Evolutionary conservation across 306 rosid species (phyloP).

Genomic region (Acacia melanoxylon): DNA sequence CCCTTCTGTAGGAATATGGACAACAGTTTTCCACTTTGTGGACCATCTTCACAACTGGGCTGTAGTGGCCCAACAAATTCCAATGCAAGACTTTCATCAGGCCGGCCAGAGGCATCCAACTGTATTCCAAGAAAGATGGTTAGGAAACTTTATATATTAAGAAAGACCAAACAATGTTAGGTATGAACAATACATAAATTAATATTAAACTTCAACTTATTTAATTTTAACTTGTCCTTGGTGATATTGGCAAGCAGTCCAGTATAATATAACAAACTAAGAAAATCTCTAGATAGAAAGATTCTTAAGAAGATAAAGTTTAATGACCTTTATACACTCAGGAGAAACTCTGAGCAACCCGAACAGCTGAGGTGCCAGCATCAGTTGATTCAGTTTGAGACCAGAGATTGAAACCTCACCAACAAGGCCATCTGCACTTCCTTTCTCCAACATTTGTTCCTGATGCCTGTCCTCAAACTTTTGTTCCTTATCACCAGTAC

Average conservation of each 20-base stretch:
- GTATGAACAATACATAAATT: neutral
- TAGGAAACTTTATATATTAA: constrained; percentile 10
- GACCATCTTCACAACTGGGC: constrained; percentile 57
- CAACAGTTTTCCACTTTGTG: constrained; percentile 62
- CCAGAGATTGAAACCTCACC: constrained; percentile 82
- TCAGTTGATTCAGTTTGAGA: constrained; percentile 88
- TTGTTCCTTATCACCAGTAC: constrained; percentile 39
- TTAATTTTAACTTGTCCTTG: neutral
- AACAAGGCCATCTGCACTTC: constrained; percentile 55
- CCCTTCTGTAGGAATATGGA: constrained; percentile 87
- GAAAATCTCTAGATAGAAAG: constrained; percentile 5
- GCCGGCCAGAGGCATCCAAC: constrained; percentile 91
- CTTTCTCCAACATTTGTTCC: constrained; percentile 42
- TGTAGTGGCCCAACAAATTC: constrained; percentile 80
- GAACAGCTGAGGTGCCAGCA: constrained; percentile 86
- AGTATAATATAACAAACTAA: constrained; percentile 17
- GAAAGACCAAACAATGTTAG: constrained; percentile 15
- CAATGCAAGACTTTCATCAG: constrained; percentile 88
- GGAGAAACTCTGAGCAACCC: constrained; percentile 72
- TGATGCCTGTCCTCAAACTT: constrained; percentile 47
- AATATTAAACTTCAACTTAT: constrained; percentile 3
- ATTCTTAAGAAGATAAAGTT: constrained; percentile 4
- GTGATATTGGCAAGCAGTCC: constrained; percentile 3
- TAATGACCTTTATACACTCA: constrained; percentile 68
- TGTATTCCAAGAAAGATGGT: constrained; percentile 43